A percentile compares a stretch with the other conserved stretches of the same genome.
Evolutionary conservation across 139 green algal genomes (phyloP).

Genomic region (Spirogloea muscicola): DNA sequence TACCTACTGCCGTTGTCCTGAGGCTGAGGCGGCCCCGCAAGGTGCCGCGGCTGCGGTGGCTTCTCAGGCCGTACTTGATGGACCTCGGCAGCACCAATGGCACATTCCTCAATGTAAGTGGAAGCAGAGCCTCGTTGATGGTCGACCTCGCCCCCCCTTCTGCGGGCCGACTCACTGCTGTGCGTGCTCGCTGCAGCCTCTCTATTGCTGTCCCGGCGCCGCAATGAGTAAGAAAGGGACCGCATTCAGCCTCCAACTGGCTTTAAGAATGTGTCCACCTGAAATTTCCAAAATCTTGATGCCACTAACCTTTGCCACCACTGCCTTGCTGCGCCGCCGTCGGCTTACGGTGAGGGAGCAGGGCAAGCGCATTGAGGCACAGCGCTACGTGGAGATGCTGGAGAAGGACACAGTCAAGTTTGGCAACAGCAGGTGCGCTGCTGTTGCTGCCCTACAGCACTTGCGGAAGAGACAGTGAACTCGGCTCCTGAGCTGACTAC

Average conservation of each 20-base stretch:
- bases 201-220: background rate
- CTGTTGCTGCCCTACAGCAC: background rate
- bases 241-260: background rate
- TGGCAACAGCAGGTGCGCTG: conserved; percentile 61
- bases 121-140: conserved; percentile 65
- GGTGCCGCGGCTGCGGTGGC: background rate
- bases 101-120: conserved; percentile 82
- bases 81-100: conserved; percentile 91
- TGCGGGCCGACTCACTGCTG: background rate
- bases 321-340: background rate
- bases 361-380: conserved; percentile 18
- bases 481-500: background rate
- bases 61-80: conserved; percentile 81
- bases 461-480: background rate
- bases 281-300: background rate
- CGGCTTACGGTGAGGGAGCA: background rate
- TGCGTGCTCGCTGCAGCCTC: background rate
- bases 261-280: background rate
- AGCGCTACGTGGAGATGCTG: conserved; percentile 81
- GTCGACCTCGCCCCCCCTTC: background rate
- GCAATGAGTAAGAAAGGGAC: background rate
- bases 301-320: background rate
- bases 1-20: too few relatives aligned
- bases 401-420: conserved; percentile 82
- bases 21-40: too few relatives aligned